Evolutionary conservation across 1,139 yeast species (phyloP).

Genomic region (Starmera stellimalicola): DNA sequence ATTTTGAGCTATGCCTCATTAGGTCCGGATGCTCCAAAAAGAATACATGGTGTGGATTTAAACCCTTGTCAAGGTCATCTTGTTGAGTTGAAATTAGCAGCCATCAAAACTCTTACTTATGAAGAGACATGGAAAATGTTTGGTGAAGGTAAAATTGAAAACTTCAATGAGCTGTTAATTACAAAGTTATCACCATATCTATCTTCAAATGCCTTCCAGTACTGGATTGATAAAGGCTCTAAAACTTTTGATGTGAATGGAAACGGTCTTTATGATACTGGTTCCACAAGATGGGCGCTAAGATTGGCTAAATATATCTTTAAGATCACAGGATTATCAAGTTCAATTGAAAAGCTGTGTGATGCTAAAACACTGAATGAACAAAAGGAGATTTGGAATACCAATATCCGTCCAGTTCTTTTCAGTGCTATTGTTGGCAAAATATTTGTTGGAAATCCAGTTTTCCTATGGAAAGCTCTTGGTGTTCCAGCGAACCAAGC

Average conservation of each 20-base stretch:
- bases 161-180: conserved; percentile 42
- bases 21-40: conserved; percentile 54
- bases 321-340: conserved; percentile 42
- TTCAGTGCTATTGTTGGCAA: conserved; percentile 63
- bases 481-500: conserved; percentile 87
- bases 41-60: conserved; percentile 78
- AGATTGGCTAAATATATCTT: conserved; percentile 57
- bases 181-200: conserved; percentile 54
- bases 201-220: conserved; percentile 75
- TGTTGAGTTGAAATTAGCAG: conserved; percentile 68
- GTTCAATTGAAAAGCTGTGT: conserved; percentile 47
- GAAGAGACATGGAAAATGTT: conserved; percentile 65
- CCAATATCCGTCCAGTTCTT: conserved; percentile 53
- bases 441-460: conserved; percentile 66
- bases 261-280: conserved; percentile 66
- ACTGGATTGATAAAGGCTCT: conserved; percentile 61
- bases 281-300: conserved; percentile 80
- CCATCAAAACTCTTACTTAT: conserved; percentile 47
- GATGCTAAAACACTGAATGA: conserved; percentile 48
- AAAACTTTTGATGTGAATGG: conserved; percentile 45
- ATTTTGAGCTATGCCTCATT: conserved; percentile 63
- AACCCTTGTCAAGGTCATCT: conserved; percentile 79
- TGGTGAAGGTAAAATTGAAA: conserved; percentile 61
- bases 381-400: conserved; percentile 56
- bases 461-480: conserved; percentile 77